Evolutionary conservation across 352 stramenopile genomes (phyloP), one percentile per base, ranked within the genome.

Genomic region (Globisporangium camurandrum): DNA sequence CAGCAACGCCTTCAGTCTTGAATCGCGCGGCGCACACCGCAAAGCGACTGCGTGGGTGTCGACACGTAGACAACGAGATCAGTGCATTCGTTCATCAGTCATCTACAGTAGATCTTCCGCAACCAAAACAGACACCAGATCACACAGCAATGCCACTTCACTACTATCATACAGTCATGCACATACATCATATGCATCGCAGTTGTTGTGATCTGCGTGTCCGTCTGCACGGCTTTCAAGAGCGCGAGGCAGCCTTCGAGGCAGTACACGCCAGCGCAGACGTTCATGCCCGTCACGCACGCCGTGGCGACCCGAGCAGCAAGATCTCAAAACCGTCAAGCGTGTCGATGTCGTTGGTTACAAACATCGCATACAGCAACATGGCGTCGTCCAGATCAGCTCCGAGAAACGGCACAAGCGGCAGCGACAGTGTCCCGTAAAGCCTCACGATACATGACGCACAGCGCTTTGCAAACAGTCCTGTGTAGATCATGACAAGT

Each of bases 271-370:
- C 63, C 71, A 0, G 69, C 67, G 50, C 88, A 86, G 8, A 84
- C 37, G 51, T 93, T 93, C 46, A n/a, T n/a, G n/a, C 71, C 56
- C 82, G 79, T 91, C 36, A 93, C 75, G 22, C 61, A 67, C 26
- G 41, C 12, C 90, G 57, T 22, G 78, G 75, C 3, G 82, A 90
- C n/a, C 62, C 77, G 12, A 84, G 56, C 51, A 91, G 49, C 49
- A 88, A 62, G 24, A 93, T 68, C 46, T 88, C 79, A 20, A 87
- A 51, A 36, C 78, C 71, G 44, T 93, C 75, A 27, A 75, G 69
- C 23, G 60, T 22, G 12, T 85, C 58, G 1, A 85, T 28, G 16
- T 75, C 66, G n/a, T 65, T 64, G 17, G 48, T 59, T 6, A 55
- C 27, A 34, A 71, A 77, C 14, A 86, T 31, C 28, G 48, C 17